Percentiles rank a stretch among this genome's conserved stretches.
Evolutionary conservation across 768 basidiomycete species (phyloP).

Genomic region (Pseudohyphozyma bogoriensis): DNA sequence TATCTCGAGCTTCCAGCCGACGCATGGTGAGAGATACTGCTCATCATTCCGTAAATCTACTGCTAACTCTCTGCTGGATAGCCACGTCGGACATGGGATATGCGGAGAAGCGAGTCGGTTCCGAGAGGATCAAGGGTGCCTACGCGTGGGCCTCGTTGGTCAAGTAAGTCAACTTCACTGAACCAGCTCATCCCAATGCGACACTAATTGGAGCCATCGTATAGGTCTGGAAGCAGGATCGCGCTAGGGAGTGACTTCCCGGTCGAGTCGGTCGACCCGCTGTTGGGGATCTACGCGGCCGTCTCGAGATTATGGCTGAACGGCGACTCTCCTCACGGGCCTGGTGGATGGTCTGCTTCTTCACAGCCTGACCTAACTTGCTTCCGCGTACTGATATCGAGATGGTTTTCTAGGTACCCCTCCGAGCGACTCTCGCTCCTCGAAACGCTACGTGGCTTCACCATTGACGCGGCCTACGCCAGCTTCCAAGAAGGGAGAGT

Average conservation of each 20-base stretch:
- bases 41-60: background rate
- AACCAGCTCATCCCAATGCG: background rate
- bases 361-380: background rate
- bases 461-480: constrained; percentile 78
- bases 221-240: constrained; percentile 44
- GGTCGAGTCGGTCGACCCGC: constrained; percentile 78
- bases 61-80: constrained; percentile 33
- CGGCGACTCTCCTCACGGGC: constrained; percentile 71
- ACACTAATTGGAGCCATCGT: background rate
- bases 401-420: constrained; percentile 50
- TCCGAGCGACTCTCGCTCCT: constrained; percentile 62
- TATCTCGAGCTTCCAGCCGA: constrained; percentile 84
- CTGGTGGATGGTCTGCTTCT: constrained; percentile 60
- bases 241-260: constrained; percentile 92
- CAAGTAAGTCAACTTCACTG: constrained; percentile 43
- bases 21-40: constrained; percentile 46
- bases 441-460: constrained; percentile 74
- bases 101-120: constrained; percentile 70
- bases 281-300: constrained; percentile 83
- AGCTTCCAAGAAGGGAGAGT: constrained; percentile 61
- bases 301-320: constrained; percentile 58
- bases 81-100: constrained; percentile 84
- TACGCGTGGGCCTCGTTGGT: constrained; percentile 80
- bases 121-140: constrained; percentile 70
- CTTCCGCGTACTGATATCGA: background rate